Conservation (phyloP, 208 protist genomes). For the Perkinsela sp. region DNA sequence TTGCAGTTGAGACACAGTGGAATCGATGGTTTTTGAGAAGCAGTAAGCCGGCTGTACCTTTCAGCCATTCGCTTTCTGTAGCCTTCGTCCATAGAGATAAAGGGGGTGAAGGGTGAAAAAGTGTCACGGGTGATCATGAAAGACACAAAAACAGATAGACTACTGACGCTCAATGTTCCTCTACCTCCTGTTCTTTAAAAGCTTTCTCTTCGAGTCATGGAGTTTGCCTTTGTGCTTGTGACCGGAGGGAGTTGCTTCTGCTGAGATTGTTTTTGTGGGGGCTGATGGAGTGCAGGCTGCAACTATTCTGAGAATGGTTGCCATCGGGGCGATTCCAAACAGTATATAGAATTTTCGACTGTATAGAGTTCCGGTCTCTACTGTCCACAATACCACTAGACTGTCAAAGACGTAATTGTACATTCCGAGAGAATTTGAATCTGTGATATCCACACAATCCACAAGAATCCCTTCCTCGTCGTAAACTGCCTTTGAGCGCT, state of each 20-base stretch:
- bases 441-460: background rate
- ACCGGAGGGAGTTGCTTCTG: no score
- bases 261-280: no score
- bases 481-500: background rate
- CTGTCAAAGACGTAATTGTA: background rate
- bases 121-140: no score
- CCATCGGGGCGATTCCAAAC: background rate
- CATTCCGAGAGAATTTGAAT: background rate
- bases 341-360: background rate
- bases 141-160: no score
- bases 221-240: no score
- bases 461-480: background rate
- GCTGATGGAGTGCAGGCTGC: background rate
- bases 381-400: background rate
- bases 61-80: background rate
- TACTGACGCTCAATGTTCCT: no score
- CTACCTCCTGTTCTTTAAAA: no score
- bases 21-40: conserved; percentile 11
- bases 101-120: no score
- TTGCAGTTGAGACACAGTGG: conserved; percentile 19
- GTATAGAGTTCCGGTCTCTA: background rate
- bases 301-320: background rate
- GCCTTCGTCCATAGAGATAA: background rate
- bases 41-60: background rate
- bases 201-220: no score